A percentile compares a stretch with the other conserved stretches of the same genome.
Evolutionary conservation across 768 basidiomycete species (phyloP).

Genomic region (Boletus reticulatus): DNA sequence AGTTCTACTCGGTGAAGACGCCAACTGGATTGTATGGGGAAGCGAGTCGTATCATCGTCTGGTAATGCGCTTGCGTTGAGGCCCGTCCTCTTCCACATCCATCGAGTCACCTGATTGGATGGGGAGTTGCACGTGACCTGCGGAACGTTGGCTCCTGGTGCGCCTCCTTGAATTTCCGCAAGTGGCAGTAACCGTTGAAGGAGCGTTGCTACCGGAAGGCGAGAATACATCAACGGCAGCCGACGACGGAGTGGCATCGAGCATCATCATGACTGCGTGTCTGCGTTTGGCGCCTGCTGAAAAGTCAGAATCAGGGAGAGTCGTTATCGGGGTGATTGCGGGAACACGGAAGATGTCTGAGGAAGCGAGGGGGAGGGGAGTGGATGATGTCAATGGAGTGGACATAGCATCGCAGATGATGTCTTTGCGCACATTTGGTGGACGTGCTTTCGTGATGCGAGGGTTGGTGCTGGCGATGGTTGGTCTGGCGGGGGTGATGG

Average conservation of each 20-base stretch:
- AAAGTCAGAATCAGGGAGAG: conserved; percentile 35
- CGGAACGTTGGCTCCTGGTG: conserved; percentile 49
- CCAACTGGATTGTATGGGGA: neutral
- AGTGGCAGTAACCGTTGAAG: conserved; percentile 18
- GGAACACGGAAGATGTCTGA: conserved; percentile 32
- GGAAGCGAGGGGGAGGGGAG: conserved; percentile 23
- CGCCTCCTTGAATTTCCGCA: conserved; percentile 46
- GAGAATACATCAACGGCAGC: conserved; percentile 37
- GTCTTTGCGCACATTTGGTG: conserved; percentile 28
- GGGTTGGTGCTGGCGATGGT: conserved; percentile 10
- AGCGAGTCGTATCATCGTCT: conserved; percentile 42
- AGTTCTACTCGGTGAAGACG: conserved; percentile 7
- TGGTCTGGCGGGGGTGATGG: conserved; percentile 19
- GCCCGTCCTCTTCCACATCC: conserved; percentile 74
- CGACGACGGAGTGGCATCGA: conserved; percentile 49
- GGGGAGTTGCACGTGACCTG: conserved; percentile 39
- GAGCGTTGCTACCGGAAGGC: conserved; percentile 34
- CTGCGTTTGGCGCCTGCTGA: conserved; percentile 68
- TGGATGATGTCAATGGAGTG: conserved; percentile 9
- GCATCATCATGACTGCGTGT: conserved; percentile 77
- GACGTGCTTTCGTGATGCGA: conserved; percentile 32
- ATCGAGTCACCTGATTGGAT: conserved; percentile 50
- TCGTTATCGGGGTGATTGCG: conserved; percentile 23
- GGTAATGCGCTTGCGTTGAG: conserved; percentile 73
- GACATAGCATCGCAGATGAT: conserved; percentile 16